Evolutionary conservation across 192 early-diverging fungal species (phyloP), one percentile per base, ranked within the genome.

Genomic region (Coemansia sp.): DNA sequence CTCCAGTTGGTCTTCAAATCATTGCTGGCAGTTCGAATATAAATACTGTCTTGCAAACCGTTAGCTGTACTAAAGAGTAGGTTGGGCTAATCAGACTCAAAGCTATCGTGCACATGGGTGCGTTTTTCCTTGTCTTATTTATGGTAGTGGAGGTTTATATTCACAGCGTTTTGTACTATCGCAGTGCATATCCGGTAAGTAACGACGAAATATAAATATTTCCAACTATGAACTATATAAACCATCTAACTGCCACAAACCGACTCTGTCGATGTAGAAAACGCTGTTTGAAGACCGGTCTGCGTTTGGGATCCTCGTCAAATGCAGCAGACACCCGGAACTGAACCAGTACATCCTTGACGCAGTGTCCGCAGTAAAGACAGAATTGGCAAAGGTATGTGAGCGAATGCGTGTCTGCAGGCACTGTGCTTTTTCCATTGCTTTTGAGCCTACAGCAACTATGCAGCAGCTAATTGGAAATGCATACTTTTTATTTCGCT

Each of bases 241-340:
- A 18, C 5, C 17, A 50, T 8, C 48, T 28, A 7, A 17, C 0
- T 29, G 60, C 29, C 33, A 48, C 50, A 52, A 55, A 33, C n/a
- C 14, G 3, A 12, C 34, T 25, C 40, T 22, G 14, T 29, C 56
- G 54, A 5, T 52, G 52, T 79, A 79, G 77, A 61, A 65, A 17
- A 40, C 72, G 38, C 58, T 84, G 50, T 86, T 86, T 68, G 80
- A 69, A 32, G 67, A 66, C 38, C 69, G 75, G 17, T 66, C 70
- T 31, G 82, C 81, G 18, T 83, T 77, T 45, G 76, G 82, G 20
- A 69, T 83, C 14, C 77, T 83, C 7, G 85, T 86, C 48, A 76
- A 84, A 38, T 77, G 77, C 59, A 78, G 77, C 28, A 65, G 71
- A 34, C 83, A 86, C 61, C 85, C 85, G 5, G 80, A 72, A 60